Evolutionary conservation across 2,329 filamentous ascomycete genomes (phyloP).

Genomic region (Fusarium tricinctum): DNA sequence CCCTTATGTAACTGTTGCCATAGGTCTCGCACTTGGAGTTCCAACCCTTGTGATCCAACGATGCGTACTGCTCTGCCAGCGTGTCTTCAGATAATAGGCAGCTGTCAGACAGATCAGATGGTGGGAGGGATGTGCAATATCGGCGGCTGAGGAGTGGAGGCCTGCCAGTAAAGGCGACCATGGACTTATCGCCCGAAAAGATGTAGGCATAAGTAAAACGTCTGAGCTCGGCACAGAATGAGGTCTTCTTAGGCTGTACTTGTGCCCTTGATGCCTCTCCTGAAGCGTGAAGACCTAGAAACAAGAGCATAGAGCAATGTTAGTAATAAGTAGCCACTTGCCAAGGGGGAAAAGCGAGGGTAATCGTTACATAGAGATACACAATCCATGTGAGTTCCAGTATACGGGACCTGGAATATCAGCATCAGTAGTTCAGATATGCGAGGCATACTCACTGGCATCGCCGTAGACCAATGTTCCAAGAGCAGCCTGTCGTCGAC

Average conservation of each 20-base stretch:
- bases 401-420: constrained; percentile 51
- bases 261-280: constrained; percentile 19
- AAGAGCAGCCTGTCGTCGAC: constrained; percentile 52
- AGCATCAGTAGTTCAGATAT: neutral
- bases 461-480: constrained; percentile 58
- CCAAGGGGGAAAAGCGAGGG: neutral
- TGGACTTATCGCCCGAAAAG: constrained; percentile 64
- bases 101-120: constrained; percentile 67
- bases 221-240: constrained; percentile 54
- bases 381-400: constrained; percentile 57
- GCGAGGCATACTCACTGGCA: constrained; percentile 52
- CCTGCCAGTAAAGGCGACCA: constrained; percentile 66
- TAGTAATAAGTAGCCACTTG: neutral
- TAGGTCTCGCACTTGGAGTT: constrained; percentile 61
- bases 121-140: constrained; percentile 67
- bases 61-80: constrained; percentile 26
- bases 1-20: constrained; percentile 62
- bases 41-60: constrained; percentile 66
- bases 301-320: constrained; percentile 49
- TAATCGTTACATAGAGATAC: constrained; percentile 47
- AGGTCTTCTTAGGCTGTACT: constrained; percentile 33
- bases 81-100: constrained; percentile 61
- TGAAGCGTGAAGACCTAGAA: constrained; percentile 54
- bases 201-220: constrained; percentile 54
- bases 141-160: constrained; percentile 67